phyloP scores from a whole-genome alignment of 2,329 filamentous ascomycete species.

The Pseudopithomyces maydicus region DNA sequence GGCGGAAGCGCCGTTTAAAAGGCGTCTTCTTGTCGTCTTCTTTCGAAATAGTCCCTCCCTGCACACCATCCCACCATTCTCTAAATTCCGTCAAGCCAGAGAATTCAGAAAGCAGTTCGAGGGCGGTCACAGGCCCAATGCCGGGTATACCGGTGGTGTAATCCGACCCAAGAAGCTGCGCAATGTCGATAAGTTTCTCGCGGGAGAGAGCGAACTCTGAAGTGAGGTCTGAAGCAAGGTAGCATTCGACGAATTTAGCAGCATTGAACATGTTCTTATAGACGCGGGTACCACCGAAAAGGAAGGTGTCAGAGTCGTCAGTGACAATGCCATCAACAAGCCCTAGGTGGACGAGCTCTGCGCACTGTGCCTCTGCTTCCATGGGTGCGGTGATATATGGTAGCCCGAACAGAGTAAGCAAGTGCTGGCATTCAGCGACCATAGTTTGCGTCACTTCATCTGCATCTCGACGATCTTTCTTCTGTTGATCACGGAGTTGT shows the following conservation, averaged over 20 bases:
- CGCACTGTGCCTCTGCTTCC: constrained; percentile 98
- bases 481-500: constrained; percentile 88
- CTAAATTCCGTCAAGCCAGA: constrained; percentile 75
- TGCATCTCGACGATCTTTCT: constrained; percentile 92
- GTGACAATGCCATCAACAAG: constrained; percentile 98
- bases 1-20: constrained; percentile 87
- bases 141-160: constrained; percentile 92
- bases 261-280: constrained; percentile 99
- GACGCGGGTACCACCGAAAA: constrained; percentile 93
- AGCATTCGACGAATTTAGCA: constrained; percentile 97
- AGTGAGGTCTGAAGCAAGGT: constrained; percentile 80
- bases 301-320: constrained; percentile 93
- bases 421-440: constrained; percentile 91
- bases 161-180: constrained; percentile 89
- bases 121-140: constrained; percentile 89
- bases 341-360: constrained; percentile 82
- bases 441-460: constrained; percentile 97
- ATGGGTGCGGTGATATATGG: constrained; percentile 97
- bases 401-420: constrained; percentile 87
- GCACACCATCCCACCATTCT: constrained; percentile 85
- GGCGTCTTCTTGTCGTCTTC: constrained; percentile 58
- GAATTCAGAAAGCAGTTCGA: constrained; percentile 95
- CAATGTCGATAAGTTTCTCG: constrained; percentile 85
- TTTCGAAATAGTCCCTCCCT: constrained; percentile 67
- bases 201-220: constrained; percentile 86